These are phyloP conservation scores for Didymella arachidicola DNA, from an alignment of 2,329 filamentous ascomycete species.

Conservation along the genomic window DNA sequence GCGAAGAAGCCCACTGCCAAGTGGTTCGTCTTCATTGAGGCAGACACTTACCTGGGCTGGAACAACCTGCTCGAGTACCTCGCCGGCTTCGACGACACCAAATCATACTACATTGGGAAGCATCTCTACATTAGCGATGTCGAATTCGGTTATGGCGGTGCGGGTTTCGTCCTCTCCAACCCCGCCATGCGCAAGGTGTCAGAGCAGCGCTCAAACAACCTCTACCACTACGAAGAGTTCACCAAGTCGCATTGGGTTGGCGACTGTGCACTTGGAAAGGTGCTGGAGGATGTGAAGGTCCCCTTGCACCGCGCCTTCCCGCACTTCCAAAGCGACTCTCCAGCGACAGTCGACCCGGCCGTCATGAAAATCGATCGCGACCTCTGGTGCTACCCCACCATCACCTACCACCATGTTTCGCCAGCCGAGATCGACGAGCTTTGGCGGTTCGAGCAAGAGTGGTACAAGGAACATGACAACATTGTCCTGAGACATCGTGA, in stretches of 20 bases:
- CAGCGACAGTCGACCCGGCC: conserved; percentile 52
- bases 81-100: conserved; percentile 47
- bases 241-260: conserved; percentile 51
- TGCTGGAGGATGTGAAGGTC: conserved; percentile 47
- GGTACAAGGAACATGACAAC: conserved; percentile 46
- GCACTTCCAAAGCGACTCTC: conserved; percentile 56
- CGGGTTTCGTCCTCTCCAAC: conserved; percentile 55
- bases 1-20: conserved; percentile 46
- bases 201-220: conserved; percentile 39
- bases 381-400: conserved; percentile 55
- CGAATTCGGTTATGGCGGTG: conserved; percentile 56
- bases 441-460: conserved; percentile 52
- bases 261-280: conserved; percentile 50
- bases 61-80: conserved; percentile 53
- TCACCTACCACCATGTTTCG: conserved; percentile 53
- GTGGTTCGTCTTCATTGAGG: conserved; percentile 52
- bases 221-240: conserved; percentile 48
- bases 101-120: conserved; percentile 55
- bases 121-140: conserved; percentile 55
- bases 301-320: conserved; percentile 52
- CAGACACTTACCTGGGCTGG: conserved; percentile 50
- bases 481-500: conserved; percentile 49
- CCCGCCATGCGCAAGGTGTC: conserved; percentile 51
- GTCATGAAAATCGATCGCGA: conserved; percentile 44
- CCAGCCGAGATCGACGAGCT: conserved; percentile 48